Conservation (phyloP, 352 stramenopile species). For the Phytophthora sojae region DNA sequence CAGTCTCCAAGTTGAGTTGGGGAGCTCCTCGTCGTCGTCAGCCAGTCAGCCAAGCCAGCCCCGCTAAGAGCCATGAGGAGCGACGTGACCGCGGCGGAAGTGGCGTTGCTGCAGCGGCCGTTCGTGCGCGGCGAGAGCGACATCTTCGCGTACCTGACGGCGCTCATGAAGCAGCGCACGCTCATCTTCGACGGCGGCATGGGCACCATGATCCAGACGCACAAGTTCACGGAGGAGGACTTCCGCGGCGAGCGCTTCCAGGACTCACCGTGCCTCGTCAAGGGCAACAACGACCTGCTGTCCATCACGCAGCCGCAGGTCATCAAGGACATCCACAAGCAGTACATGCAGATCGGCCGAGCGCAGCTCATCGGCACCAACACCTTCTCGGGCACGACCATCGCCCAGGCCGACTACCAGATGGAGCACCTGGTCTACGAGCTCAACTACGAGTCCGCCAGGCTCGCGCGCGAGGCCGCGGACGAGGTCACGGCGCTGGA, state of each 20-base stretch:
- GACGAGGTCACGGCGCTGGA: slow-evolving; percentile 95
- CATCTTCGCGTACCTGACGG: slow-evolving; percentile 78
- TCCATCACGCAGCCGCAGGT: slow-evolving; percentile 95
- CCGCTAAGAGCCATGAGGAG: slow-evolving; percentile 16
- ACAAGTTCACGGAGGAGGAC: slow-evolving; percentile 94
- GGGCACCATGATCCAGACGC: slow-evolving; percentile 98
- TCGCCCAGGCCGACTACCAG: slow-evolving; percentile 97
- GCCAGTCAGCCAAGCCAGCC: neutral
- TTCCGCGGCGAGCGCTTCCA: slow-evolving; percentile 96
- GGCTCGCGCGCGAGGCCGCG: slow-evolving; percentile 91
- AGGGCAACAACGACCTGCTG: slow-evolving; percentile 98
- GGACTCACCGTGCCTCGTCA: slow-evolving; percentile 92
- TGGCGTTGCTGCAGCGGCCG: slow-evolving; percentile 61
- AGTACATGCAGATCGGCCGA: slow-evolving; percentile 94
- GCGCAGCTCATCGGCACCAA: slow-evolving; percentile 97
- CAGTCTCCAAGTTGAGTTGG: slow-evolving; percentile 19
- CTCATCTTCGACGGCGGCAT: slow-evolving; percentile 98
- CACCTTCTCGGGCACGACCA: slow-evolving; percentile 97
- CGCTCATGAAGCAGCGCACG: slow-evolving; percentile 83
- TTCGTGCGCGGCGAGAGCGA: slow-evolving; percentile 76
- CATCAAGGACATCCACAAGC: slow-evolving; percentile 95
- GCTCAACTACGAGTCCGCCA: slow-evolving; percentile 95
- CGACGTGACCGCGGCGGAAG: slow-evolving; percentile 48
- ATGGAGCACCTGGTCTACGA: slow-evolving; percentile 97
- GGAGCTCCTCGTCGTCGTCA: neutral